phyloP scores from a whole-genome alignment of 2,329 filamentous ascomycete genomes.

The Plenodomus biglobosus region DNA sequence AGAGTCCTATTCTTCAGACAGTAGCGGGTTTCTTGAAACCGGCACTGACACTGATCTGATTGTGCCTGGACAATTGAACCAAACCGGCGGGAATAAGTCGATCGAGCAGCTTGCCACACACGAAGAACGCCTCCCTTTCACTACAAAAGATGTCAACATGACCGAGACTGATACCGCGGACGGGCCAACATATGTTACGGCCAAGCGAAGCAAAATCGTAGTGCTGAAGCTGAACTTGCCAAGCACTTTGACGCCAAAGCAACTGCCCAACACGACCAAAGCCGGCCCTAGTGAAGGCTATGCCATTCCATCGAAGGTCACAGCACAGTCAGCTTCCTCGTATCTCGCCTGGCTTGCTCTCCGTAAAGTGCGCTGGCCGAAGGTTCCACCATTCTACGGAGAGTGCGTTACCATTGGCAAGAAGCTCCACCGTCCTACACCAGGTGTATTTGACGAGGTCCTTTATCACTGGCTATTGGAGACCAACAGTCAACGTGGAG shows the following conservation, averaged over 20 bases:
- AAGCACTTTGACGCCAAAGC: background rate
- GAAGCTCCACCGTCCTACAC: background rate
- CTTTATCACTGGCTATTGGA: constrained; percentile 3
- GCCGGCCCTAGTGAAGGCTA: too few relatives aligned
- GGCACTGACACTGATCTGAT: too few relatives aligned
- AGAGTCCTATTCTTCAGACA: background rate
- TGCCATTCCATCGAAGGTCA: too few relatives aligned
- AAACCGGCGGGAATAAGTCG: too few relatives aligned
- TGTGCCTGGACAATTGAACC: background rate
- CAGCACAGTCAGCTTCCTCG: background rate
- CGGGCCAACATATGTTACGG: too few relatives aligned
- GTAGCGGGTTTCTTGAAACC: background rate
- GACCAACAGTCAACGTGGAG: background rate
- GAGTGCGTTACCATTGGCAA: constrained; percentile 2
- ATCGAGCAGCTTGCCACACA: background rate
- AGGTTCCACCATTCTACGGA: background rate
- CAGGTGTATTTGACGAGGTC: background rate
- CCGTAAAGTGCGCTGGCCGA: constrained; percentile 1
- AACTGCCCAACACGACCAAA: background rate
- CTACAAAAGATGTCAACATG: background rate
- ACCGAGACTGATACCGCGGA: background rate
- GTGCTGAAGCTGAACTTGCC: too few relatives aligned
- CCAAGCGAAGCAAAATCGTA: too few relatives aligned
- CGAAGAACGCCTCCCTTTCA: background rate
- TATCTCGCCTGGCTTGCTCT: constrained; percentile 6